phyloP scores from a whole-genome alignment of 139 green algal genomes.

The Micractinium conductrix region DNA sequence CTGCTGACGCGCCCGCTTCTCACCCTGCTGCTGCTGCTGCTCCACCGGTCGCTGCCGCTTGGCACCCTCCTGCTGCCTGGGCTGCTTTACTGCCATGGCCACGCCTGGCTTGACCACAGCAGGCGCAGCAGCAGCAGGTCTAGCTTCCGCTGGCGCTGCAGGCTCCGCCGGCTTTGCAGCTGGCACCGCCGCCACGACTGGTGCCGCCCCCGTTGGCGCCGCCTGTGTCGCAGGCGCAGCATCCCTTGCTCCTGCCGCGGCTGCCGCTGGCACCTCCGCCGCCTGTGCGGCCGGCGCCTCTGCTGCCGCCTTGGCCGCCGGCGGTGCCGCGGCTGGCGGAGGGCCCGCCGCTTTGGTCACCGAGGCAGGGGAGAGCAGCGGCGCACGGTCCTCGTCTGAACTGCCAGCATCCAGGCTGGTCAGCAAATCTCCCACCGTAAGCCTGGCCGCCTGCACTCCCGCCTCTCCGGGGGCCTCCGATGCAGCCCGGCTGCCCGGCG shows the following conservation, averaged over 20 bases:
- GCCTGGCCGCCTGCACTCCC: too few relatives aligned
- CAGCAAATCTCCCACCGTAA: too few relatives aligned
- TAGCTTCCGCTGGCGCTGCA: neutral
- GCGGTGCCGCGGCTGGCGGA: neutral
- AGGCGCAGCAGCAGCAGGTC: neutral
- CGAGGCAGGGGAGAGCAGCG: too few relatives aligned
- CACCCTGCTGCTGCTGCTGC: neutral
- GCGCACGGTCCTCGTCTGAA: too few relatives aligned
- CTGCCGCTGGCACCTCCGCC: neutral
- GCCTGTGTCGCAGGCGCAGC: neutral
- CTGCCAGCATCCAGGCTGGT: too few relatives aligned
- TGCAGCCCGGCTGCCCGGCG: too few relatives aligned
- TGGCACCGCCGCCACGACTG: neutral
- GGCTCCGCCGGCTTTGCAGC: neutral
- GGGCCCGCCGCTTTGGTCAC: too few relatives aligned
- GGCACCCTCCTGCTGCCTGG: neutral
- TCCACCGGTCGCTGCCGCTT: neutral
- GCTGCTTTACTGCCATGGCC: neutral
- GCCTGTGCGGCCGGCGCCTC: neutral
- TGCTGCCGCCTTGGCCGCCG: neutral
- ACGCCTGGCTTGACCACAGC: too few relatives aligned
- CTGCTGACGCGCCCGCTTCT: neutral
- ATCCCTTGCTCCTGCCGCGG: neutral
- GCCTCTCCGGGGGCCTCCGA: too few relatives aligned
- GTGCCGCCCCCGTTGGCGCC: neutral